phyloP scores from a whole-genome alignment of 371 early-diverging fungal genomes.

The Dichotomocladium elegans region DNA sequence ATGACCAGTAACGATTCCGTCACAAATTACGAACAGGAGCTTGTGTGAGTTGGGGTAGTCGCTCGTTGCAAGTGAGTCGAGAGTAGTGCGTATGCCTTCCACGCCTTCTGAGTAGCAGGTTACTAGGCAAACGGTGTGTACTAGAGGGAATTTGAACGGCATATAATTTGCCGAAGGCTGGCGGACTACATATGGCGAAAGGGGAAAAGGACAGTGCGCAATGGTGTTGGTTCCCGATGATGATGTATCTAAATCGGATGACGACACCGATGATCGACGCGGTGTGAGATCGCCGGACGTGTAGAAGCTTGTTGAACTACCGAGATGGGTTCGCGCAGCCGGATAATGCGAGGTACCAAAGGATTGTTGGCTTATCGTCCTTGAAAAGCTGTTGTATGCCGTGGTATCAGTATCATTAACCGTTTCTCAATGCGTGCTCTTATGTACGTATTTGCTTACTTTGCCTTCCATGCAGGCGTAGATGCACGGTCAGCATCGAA shows the following conservation, averaged over 20 bases:
- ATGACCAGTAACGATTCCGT: slow-evolving; percentile 83
- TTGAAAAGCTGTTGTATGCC: slow-evolving; percentile 9
- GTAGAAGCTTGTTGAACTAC: background rate
- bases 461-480: slow-evolving; percentile 25
- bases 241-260: background rate
- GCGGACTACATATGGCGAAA: slow-evolving; percentile 35
- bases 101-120: slow-evolving; percentile 94
- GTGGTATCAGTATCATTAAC: background rate
- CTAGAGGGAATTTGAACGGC: slow-evolving; percentile 71
- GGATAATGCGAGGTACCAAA: background rate
- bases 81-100: slow-evolving; percentile 86
- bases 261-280: slow-evolving; percentile 7
- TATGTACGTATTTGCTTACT: background rate
- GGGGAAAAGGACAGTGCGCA: slow-evolving; percentile 30
- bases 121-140: slow-evolving; percentile 73
- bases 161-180: slow-evolving; percentile 52
- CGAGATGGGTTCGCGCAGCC: slow-evolving; percentile 4
- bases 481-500: slow-evolving; percentile 25
- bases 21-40: slow-evolving; percentile 87
- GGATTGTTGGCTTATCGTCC: too few relatives aligned
- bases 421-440: background rate
- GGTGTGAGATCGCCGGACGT: slow-evolving; percentile 8
- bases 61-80: slow-evolving; percentile 92
- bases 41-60: slow-evolving; percentile 92
- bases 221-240: slow-evolving; percentile 3